These are phyloP conservation scores for Emericellopsis atlantica DNA, from an alignment of 2,329 filamentous ascomycete genomes.

Conservation along the genomic window DNA sequence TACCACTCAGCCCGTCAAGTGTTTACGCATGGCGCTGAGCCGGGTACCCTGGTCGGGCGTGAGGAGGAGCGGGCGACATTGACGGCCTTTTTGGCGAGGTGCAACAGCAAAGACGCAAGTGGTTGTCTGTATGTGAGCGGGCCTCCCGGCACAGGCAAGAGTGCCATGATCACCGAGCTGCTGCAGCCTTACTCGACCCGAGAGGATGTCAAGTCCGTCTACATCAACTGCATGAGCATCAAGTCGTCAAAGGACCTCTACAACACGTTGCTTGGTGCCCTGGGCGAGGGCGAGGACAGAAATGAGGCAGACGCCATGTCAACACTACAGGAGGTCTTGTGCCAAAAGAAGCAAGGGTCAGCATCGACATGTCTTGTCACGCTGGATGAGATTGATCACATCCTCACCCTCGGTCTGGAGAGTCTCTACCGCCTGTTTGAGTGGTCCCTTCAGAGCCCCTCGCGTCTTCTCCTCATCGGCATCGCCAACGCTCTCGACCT, in stretches of 20 bases:
- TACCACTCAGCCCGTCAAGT: conserved; percentile 82
- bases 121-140: conserved; percentile 93
- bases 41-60: conserved; percentile 65
- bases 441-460: conserved; percentile 77
- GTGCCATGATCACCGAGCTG: conserved; percentile 78
- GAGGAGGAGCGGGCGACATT: conserved; percentile 58
- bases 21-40: conserved; percentile 69
- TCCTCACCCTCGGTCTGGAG: conserved; percentile 78
- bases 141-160: conserved; percentile 93
- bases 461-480: conserved; percentile 71
- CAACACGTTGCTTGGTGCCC: conserved; percentile 60
- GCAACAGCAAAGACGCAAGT: conserved; percentile 34
- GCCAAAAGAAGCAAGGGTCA: conserved; percentile 45
- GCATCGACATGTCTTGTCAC: conserved; percentile 64
- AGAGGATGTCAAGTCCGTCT: conserved; percentile 52
- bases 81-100: conserved; percentile 52
- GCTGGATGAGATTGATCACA: conserved; percentile 89
- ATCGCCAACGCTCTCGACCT: conserved; percentile 95
- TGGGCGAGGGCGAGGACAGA: conserved; percentile 40
- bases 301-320: conserved; percentile 55
- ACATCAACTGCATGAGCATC: conserved; percentile 96
- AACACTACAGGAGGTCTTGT: conserved; percentile 58
- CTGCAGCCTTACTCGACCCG: conserved; percentile 43
- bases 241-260: conserved; percentile 82
- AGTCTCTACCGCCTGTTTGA: conserved; percentile 91